Evolutionary conservation across 805 yeast species (phyloP).

Genomic region (Yamadazyma takamatsuzukensis): DNA sequence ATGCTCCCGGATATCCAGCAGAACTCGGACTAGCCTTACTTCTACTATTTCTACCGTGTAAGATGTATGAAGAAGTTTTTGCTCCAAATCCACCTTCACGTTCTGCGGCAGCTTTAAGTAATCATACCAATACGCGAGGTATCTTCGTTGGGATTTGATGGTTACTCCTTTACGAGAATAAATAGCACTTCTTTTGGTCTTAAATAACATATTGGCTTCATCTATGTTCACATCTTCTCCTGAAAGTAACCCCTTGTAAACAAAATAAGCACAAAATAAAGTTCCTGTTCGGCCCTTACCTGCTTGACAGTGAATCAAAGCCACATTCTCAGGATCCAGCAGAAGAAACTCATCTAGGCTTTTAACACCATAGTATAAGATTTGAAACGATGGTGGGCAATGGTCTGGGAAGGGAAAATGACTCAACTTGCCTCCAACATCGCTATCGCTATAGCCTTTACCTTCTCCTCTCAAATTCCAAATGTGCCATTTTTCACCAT

Average conservation of each 20-base stretch:
- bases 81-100: no score
- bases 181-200: slow-evolving; percentile 51
- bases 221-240: slow-evolving; percentile 24
- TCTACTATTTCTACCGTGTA: no score
- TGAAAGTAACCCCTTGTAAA: slow-evolving; percentile 34
- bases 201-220: slow-evolving; percentile 52
- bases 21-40: no score
- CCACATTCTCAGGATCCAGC: slow-evolving; percentile 40
- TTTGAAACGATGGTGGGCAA: slow-evolving; percentile 60
- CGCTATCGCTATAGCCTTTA: slow-evolving; percentile 36
- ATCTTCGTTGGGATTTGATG: slow-evolving; percentile 65
- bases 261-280: slow-evolving; percentile 64
- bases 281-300: slow-evolving; percentile 94
- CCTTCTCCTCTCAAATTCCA: slow-evolving; percentile 68
- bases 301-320: slow-evolving; percentile 79
- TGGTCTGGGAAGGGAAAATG: slow-evolving; percentile 73
- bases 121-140: slow-evolving; percentile 50
- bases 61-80: no score
- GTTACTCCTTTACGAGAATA: slow-evolving; percentile 66
- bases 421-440: slow-evolving; percentile 30
- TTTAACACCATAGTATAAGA: slow-evolving; percentile 42
- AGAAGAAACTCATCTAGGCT: slow-evolving; percentile 45
- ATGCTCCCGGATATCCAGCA: no score
- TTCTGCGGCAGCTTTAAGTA: background rate
- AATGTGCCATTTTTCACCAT: slow-evolving; percentile 62